A percentile compares a stretch with the other conserved stretches of the same genome.
Conservation (phyloP, 257 asterid species). For the Solanum dulcamara region DNA sequence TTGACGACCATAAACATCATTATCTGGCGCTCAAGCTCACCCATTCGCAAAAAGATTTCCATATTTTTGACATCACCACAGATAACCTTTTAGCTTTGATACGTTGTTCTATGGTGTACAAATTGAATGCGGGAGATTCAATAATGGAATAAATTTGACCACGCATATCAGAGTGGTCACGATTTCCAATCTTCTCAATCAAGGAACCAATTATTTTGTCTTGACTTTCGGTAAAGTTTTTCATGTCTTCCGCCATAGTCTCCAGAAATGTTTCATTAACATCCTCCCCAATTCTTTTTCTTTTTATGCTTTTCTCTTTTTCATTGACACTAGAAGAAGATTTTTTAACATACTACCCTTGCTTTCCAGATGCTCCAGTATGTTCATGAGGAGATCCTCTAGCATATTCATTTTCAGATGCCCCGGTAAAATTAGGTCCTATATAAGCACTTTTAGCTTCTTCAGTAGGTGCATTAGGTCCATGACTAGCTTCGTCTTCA, state of each 20-base stretch:
- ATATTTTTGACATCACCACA: too few relatives aligned
- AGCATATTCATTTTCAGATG: not conserved
- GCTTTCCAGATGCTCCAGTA: not conserved
- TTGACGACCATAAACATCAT: not conserved
- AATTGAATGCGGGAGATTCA: too few relatives aligned
- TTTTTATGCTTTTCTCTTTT: not conserved
- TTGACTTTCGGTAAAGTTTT: too few relatives aligned
- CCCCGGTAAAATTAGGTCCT: not conserved
- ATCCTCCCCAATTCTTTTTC: not conserved
- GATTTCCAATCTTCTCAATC: too few relatives aligned
- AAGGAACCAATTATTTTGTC: too few relatives aligned
- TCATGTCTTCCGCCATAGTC: too few relatives aligned
- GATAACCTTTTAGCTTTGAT: too few relatives aligned
- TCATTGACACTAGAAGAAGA: not conserved
- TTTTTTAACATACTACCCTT: not conserved
- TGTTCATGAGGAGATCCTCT: not conserved
- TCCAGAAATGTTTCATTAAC: not conserved
- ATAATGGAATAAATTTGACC: too few relatives aligned
- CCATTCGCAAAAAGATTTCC: not conserved
- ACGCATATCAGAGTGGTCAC: too few relatives aligned
- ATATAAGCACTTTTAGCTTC: not conserved
- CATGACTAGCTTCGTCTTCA: not conserved
- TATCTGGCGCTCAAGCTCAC: not conserved
- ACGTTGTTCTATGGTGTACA: too few relatives aligned
- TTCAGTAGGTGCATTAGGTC: not conserved